A percentile compares a stretch with the other conserved stretches of the same genome.
Evolutionary conservation across 176 grass and related monocot species (phyloP).

Genomic region (Musa beccarii): DNA sequence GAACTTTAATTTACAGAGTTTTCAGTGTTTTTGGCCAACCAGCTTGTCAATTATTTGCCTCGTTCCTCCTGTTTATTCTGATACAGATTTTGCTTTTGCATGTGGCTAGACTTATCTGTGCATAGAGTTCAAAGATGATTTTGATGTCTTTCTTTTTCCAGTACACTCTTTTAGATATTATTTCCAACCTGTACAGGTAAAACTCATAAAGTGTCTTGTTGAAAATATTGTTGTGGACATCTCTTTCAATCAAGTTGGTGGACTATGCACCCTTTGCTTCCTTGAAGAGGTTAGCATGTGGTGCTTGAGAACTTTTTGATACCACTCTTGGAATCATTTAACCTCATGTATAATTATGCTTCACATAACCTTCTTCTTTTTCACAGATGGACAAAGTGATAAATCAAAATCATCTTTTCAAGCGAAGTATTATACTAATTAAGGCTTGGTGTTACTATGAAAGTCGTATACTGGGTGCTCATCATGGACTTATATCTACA

Average conservation of each 20-base stretch:
- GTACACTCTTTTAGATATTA: conserved; percentile 2
- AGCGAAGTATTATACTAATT: conserved; percentile 93
- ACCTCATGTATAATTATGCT: conserved; percentile 14
- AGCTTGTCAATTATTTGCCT: too few relatives aligned
- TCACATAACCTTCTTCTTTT: conserved; percentile 31
- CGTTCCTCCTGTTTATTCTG: not conserved
- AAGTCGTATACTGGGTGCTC: conserved; percentile 95
- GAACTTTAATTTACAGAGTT: too few relatives aligned
- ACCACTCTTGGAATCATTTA: not conserved
- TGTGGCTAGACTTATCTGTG: too few relatives aligned
- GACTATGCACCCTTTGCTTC: conserved; percentile 93
- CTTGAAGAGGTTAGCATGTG: conserved; percentile 59
- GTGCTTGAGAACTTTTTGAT: not conserved
- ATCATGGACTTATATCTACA: conserved; percentile 99
- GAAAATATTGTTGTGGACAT: conserved; percentile 97
- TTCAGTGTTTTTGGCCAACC: too few relatives aligned
- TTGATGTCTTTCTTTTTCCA: not conserved
- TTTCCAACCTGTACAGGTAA: conserved; percentile 57
- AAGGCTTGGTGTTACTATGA: conserved; percentile 99
- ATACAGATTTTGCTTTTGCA: not conserved
- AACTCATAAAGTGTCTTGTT: conserved; percentile 95
- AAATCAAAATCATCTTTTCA: conserved; percentile 75
- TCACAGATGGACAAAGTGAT: conserved; percentile 64
- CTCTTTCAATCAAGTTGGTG: conserved; percentile 97
- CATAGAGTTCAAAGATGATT: not conserved